These are phyloP conservation scores for Pseudogymnoascus sp. DNA, from an alignment of 2,329 filamentous ascomycete genomes.

Conservation along the genomic window DNA sequence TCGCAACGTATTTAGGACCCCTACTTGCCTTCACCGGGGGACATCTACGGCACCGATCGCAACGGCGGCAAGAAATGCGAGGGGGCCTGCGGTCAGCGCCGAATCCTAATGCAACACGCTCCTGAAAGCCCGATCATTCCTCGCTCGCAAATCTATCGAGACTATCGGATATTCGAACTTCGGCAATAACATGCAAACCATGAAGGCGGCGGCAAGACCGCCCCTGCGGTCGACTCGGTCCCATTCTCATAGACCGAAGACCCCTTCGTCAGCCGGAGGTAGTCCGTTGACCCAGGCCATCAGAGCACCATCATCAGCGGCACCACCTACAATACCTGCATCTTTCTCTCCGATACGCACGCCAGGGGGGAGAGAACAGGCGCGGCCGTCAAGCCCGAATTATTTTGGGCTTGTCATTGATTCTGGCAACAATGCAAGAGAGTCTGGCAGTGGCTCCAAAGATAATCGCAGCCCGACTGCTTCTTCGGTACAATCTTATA, in stretches of 20 bases:
- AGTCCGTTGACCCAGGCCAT: slow-evolving; percentile 22
- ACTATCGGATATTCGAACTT: neutral
- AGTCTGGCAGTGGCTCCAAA: slow-evolving; percentile 56
- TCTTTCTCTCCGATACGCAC: slow-evolving; percentile 20
- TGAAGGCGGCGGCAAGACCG: slow-evolving; percentile 29
- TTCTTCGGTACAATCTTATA: slow-evolving; percentile 65
- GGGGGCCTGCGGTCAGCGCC: neutral
- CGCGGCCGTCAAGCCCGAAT: slow-evolving; percentile 63
- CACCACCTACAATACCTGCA: slow-evolving; percentile 24
- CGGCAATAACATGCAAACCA: slow-evolving; percentile 16
- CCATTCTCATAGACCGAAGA: slow-evolving; percentile 19
- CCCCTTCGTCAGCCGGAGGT: slow-evolving; percentile 18
- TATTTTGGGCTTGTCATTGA: slow-evolving; percentile 78
- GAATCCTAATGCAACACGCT: slow-evolving; percentile 9
- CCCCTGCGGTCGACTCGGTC: slow-evolving; percentile 26
- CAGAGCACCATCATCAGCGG: slow-evolving; percentile 25
- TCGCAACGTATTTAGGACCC: neutral
- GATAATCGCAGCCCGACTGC: slow-evolving; percentile 71
- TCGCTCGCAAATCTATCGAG: neutral
- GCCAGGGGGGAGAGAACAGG: slow-evolving; percentile 21
- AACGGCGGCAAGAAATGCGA: neutral
- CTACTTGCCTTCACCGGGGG: neutral
- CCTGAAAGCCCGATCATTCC: neutral
- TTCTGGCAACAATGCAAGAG: slow-evolving; percentile 52
- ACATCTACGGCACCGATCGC: neutral